phyloP scores from a whole-genome alignment of 2,329 filamentous ascomycete species.

The Fusarium siculi region DNA sequence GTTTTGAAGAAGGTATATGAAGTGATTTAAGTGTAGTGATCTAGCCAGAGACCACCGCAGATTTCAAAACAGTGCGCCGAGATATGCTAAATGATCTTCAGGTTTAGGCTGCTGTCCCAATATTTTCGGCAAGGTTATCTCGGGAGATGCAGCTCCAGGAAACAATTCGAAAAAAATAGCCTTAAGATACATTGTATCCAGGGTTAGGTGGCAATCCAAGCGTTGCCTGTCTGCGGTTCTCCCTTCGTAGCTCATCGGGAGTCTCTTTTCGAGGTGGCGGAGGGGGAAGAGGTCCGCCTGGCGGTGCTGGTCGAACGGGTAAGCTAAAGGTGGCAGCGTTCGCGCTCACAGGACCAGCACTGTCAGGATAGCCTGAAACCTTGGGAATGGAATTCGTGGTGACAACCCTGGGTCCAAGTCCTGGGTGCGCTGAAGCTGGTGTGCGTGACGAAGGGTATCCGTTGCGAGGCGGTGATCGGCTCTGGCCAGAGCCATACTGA shows the following conservation, averaged over 20 bases:
- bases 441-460: constrained; percentile 59
- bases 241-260: constrained; percentile 63
- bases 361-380: constrained; percentile 53
- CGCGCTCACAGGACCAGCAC: constrained; percentile 54
- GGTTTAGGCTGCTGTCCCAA: constrained; percentile 31
- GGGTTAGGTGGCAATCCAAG: constrained; percentile 61
- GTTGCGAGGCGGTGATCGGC: constrained; percentile 64
- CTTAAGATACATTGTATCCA: constrained; percentile 48
- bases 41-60: constrained; percentile 40
- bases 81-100: constrained; percentile 48
- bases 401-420: constrained; percentile 62
- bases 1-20: constrained; percentile 37
- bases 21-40: constrained; percentile 37
- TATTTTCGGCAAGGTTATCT: constrained; percentile 27
- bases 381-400: constrained; percentile 66
- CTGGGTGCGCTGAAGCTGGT: constrained; percentile 56
- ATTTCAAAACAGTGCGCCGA: constrained; percentile 47
- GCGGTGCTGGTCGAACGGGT: constrained; percentile 71
- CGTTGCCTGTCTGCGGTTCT: constrained; percentile 64
- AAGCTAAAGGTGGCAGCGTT: constrained; percentile 67
- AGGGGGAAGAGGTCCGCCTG: constrained; percentile 67
- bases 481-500: constrained; percentile 56
- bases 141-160: constrained; percentile 27
- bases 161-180: background rate
- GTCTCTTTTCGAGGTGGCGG: constrained; percentile 69